phyloP scores from a whole-genome alignment of 495 filamentous ascomycete genomes.

The Staphylotrichum tortipilum region DNA sequence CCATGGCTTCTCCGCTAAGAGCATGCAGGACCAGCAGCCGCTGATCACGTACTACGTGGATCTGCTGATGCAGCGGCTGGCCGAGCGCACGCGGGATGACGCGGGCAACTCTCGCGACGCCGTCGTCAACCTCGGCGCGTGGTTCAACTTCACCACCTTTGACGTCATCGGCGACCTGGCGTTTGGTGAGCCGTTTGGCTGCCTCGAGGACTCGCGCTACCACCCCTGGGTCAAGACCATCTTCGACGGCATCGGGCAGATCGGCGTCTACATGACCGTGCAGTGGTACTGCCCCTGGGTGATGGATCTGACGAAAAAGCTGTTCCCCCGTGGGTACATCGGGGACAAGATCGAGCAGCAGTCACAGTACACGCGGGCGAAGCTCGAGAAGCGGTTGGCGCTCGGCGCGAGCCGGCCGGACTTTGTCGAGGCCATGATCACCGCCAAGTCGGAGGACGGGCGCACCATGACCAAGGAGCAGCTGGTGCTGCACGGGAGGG shows the following conservation, averaged over 20 bases:
- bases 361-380: constrained; percentile 12
- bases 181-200: constrained; percentile 49
- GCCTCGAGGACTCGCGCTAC: constrained; percentile 27
- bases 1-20: constrained; percentile 42
- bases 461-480: constrained; percentile 8
- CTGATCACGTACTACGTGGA: constrained; percentile 33
- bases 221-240: constrained; percentile 36
- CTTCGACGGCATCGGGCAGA: constrained; percentile 1
- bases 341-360: constrained; percentile 12
- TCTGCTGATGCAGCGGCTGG: constrained; percentile 31
- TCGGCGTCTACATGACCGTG: neutral
- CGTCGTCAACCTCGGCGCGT: constrained; percentile 30
- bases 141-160: constrained; percentile 51
- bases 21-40: constrained; percentile 34
- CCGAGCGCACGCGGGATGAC: constrained; percentile 10
- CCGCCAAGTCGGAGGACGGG: neutral
- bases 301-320: neutral
- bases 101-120: neutral
- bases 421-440: constrained; percentile 35
- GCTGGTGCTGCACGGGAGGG: constrained; percentile 16
- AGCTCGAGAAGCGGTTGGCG: constrained; percentile 23
- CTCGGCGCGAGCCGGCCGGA: constrained; percentile 24
- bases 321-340: neutral
- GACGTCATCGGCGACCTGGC: constrained; percentile 52
- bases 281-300: neutral